Evolutionary conservation across 2,329 filamentous ascomycete species (phyloP), one percentile per base, ranked within the genome.

Genomic region (Ceratocystiopsis minuta): DNA sequence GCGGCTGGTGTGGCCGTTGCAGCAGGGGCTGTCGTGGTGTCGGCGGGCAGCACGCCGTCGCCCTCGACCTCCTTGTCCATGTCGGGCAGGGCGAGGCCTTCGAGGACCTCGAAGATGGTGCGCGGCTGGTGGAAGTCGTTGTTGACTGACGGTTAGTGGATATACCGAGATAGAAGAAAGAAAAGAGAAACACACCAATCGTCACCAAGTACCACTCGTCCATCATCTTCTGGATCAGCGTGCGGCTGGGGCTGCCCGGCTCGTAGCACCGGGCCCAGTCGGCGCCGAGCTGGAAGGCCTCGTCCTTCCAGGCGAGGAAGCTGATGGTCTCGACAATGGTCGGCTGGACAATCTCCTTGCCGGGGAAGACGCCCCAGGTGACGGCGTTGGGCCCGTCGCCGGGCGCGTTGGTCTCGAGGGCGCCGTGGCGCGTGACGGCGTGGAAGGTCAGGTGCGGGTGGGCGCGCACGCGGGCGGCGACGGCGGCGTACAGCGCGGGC

Each of bases 261-360:
- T 86, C 75, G 55, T 93, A 85, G 57, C 90, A 98, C 54, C 84
- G 83, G 17, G 84, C 83, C 90, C 90, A 98, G 55, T 98, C 87
- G 44, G 80, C 72, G 42, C 90, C 90, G 11, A 98, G 71, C 46
- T 83, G 76, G 67, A 86, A 98, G 15, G 93, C 92, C 61, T 98
- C 90, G 52, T 98, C 90, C 62, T 93, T 93, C 90, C 90, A 98
- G 3, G 90, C 90, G 42, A 98, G 67, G 71, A 98, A 98, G 58
- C 84, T 93, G 57, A 98, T 80, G 16, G 84, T 92, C 64, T 98
- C 90, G 41, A 98, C 90, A 53, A 98, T 95, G n/a, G 90, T 98
- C 14, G 90, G 90, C 60, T 98, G 90, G n/a, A 98, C 87, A 55
- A 98, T 95, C 61, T 98, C 90, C 59, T 96, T 93, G 45, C 32